Evolutionary conservation across 345 rosid species (phyloP).

Genomic region (Lumnitzera racemosa): DNA sequence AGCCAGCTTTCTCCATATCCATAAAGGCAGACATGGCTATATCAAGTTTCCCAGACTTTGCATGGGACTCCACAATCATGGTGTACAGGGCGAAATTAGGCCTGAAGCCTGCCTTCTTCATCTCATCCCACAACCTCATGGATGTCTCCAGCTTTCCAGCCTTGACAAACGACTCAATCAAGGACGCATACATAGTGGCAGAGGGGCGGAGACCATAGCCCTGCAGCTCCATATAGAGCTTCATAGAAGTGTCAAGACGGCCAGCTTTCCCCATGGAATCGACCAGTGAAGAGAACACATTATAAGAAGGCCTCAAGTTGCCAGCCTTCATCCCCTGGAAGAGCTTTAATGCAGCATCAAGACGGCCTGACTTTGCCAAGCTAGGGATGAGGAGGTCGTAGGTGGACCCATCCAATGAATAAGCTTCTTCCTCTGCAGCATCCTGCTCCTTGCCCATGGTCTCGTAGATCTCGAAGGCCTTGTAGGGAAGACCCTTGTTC

Average conservation of each 20-base stretch:
- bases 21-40: constrained; percentile 70
- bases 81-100: constrained; percentile 91
- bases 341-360: constrained; percentile 86
- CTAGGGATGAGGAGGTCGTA: constrained; percentile 88
- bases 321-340: constrained; percentile 89
- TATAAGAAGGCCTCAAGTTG: constrained; percentile 53
- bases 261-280: constrained; percentile 99
- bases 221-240: constrained; percentile 80
- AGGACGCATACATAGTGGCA: constrained; percentile 73
- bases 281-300: constrained; percentile 69
- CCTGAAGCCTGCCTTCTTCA: constrained; percentile 73
- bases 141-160: constrained; percentile 92
- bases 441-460: constrained; percentile 43
- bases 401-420: constrained; percentile 64
- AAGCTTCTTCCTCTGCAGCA: constrained; percentile 27
- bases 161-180: constrained; percentile 82
- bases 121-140: constrained; percentile 86
- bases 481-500: constrained; percentile 81
- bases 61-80: constrained; percentile 81
- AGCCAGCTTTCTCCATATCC: constrained; percentile 96
- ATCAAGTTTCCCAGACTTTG: constrained; percentile 96
- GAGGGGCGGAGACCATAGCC: constrained; percentile 72
- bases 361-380: constrained; percentile 94
- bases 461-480: constrained; percentile 96
- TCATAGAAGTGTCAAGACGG: constrained; percentile 85